A percentile compares a stretch with the other conserved stretches of the same genome.
Evolutionary conservation across 2,329 filamentous ascomycete species (phyloP).

Genomic region (Colletotrichum navitas): DNA sequence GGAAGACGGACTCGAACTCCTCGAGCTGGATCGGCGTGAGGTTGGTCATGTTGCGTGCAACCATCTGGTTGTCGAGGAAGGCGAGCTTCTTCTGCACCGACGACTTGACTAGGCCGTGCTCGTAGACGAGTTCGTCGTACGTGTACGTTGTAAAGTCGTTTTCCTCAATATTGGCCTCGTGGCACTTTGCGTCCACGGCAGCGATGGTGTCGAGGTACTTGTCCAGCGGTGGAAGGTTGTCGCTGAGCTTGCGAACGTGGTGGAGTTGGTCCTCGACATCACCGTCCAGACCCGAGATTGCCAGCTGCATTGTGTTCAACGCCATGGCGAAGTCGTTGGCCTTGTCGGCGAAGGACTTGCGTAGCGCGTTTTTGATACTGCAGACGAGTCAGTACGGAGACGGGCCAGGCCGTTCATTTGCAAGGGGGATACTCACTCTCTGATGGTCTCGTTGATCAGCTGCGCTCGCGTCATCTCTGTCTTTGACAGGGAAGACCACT

Average conservation of each 20-base stretch:
- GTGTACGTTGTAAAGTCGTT: conserved; percentile 99
- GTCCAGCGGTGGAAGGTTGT: conserved; percentile 89
- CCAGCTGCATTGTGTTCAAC: conserved; percentile 92
- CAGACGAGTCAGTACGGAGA: conserved; percentile 47
- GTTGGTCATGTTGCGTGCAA: conserved; percentile 98
- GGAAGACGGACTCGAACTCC: conserved; percentile 98
- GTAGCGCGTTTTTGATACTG: conserved; percentile 93
- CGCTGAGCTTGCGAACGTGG: conserved; percentile 87
- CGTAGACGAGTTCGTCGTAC: conserved; percentile 95
- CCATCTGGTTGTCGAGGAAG: conserved; percentile 98
- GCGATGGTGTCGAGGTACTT: conserved; percentile 91
- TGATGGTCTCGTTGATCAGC: conserved; percentile 96
- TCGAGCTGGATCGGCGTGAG: conserved; percentile 97
- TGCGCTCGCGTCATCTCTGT: conserved; percentile 91
- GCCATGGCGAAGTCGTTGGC: conserved; percentile 98
- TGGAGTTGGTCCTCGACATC: conserved; percentile 95
- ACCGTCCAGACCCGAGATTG: conserved; percentile 96
- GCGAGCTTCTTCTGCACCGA: conserved; percentile 96
- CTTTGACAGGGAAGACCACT: conserved; percentile 84
- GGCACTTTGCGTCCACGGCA: conserved; percentile 87
- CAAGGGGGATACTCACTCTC: conserved; percentile 73
- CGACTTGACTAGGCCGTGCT: conserved; percentile 89
- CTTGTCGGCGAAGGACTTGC: conserved; percentile 95
- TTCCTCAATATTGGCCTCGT: conserved; percentile 97
- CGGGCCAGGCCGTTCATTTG: conserved; percentile 46